phyloP scores from a whole-genome alignment of 805 yeast genomes.

The Teunomyces barrocoloradensis region DNA sequence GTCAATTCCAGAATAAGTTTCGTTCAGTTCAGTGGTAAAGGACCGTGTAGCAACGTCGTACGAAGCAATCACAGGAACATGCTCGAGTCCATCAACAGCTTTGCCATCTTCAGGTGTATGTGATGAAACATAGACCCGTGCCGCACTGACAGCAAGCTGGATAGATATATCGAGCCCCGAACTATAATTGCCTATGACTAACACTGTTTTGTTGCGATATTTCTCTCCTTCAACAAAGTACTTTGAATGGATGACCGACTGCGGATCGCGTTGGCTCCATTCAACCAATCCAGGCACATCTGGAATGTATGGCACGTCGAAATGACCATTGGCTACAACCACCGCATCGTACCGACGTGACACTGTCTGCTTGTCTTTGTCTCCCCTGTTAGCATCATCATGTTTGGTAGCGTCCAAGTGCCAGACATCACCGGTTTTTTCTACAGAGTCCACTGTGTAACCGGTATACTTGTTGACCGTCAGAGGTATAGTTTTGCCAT shows the following conservation, averaged over 20 bases:
- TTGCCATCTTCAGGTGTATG: conserved; percentile 2
- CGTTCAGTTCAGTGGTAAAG: conserved; percentile 12
- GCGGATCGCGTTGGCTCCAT: conserved; percentile 17
- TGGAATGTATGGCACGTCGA: conserved; percentile 22
- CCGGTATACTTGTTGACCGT: conserved; percentile 8
- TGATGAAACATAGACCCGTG: conserved; percentile 13
- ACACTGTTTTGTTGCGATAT: conserved; percentile 10
- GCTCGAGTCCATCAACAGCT: not conserved
- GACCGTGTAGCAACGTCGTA: conserved; percentile 3
- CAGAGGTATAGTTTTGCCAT: conserved; percentile 13
- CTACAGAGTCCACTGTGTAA: conserved; percentile 12
- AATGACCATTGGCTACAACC: conserved; percentile 25
- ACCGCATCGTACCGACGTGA: conserved; percentile 17
- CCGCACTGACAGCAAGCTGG: conserved; percentile 11
- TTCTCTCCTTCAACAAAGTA: conserved; percentile 16
- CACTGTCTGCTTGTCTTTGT: not conserved
- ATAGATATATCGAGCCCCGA: conserved; percentile 13
- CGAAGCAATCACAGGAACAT: conserved; percentile 2
- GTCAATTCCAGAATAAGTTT: conserved; percentile 14
- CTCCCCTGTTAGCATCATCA: too few species aligned
- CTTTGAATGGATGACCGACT: conserved; percentile 19
- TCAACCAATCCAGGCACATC: conserved; percentile 17
- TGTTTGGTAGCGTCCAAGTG: not conserved
- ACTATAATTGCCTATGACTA: conserved; percentile 34
- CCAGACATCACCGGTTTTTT: conserved; percentile 12